Evolutionary conservation across 139 green algal genomes (phyloP).

Genomic region (Volvox africanus): DNA sequence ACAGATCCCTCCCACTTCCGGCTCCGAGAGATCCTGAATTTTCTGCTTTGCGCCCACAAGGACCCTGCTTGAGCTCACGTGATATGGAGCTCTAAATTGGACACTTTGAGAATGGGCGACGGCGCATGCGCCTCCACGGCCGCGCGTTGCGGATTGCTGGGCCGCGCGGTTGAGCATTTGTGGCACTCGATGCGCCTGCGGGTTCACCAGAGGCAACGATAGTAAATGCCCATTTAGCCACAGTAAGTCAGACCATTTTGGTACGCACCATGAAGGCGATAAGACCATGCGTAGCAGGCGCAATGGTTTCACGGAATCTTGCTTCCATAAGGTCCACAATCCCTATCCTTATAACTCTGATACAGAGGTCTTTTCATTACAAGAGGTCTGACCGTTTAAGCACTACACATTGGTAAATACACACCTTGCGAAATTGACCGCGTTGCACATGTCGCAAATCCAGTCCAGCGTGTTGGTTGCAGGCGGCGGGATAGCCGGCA

Average conservation of each 20-base stretch:
- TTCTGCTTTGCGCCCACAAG: no score
- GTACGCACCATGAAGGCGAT: no score
- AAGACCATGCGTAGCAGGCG: no score
- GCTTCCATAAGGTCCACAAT: no score
- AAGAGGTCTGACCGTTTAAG: not conserved
- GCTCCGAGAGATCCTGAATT: no score
- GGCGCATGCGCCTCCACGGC: constrained; percentile 57
- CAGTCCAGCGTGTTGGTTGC: constrained; percentile 62
- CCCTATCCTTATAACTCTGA: no score
- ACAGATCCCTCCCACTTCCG: no score
- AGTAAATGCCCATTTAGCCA: no score
- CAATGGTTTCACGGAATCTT: no score
- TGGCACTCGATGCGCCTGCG: constrained; percentile 82
- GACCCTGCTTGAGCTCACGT: not conserved
- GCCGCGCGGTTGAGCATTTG: constrained; percentile 72
- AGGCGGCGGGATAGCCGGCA: not conserved
- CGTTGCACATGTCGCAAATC: constrained; percentile 78
- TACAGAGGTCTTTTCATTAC: not conserved
- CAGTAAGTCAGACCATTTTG: no score
- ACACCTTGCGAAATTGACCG: constrained; percentile 83
- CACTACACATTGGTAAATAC: not conserved
- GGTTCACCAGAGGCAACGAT: no score
- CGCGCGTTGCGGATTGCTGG: constrained; percentile 59
- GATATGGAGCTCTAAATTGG: constrained; percentile 59
- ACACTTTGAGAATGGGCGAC: constrained; percentile 76